These are phyloP conservation scores for Metschnikowia chrysomelidarum DNA, from an alignment of 805 yeast species.

Conservation along the genomic window DNA sequence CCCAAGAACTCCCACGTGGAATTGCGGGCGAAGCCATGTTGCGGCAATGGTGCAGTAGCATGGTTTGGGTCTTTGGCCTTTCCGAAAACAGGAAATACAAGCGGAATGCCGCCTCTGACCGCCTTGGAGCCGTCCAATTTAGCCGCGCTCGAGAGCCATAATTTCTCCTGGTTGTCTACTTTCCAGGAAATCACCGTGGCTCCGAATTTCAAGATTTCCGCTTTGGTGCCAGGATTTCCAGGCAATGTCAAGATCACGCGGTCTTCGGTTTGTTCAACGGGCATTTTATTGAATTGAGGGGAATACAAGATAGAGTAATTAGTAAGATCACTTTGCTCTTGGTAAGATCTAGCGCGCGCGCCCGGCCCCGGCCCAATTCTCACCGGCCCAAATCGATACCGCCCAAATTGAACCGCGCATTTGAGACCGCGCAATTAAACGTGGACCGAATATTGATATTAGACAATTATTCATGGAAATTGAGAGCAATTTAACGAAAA, in stretches of 20 bases:
- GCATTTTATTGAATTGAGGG: no score
- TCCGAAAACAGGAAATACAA: slow-evolving; percentile 94
- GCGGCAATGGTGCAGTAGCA: slow-evolving; percentile 74
- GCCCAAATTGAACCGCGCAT: no score
- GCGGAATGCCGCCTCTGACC: slow-evolving; percentile 95
- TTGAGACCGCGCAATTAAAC: no score
- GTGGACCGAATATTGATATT: no score
- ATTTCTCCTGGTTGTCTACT: slow-evolving; percentile 66
- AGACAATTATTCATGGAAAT: no score
- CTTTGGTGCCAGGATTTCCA: slow-evolving; percentile 49
- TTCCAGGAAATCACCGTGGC: slow-evolving; percentile 87
- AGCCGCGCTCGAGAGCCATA: slow-evolving; percentile 80
- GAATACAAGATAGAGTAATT: no score
- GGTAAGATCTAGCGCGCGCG: no score
- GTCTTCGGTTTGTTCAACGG: slow-evolving; percentile 64
- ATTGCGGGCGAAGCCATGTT: slow-evolving; percentile 94
- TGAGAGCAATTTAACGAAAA: no score
- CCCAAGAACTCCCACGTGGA: slow-evolving; percentile 94
- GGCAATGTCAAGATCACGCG: slow-evolving; percentile 62
- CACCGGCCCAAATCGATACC: no score
- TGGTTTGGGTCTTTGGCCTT: slow-evolving; percentile 49
- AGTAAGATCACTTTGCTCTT: no score
- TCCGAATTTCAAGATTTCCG: slow-evolving; percentile 77
- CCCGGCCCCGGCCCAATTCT: no score
- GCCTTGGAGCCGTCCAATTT: slow-evolving; percentile 89